Base-by-base conservation (phyloP, 257 asterid species). In the Plantago elongata region DNA sequence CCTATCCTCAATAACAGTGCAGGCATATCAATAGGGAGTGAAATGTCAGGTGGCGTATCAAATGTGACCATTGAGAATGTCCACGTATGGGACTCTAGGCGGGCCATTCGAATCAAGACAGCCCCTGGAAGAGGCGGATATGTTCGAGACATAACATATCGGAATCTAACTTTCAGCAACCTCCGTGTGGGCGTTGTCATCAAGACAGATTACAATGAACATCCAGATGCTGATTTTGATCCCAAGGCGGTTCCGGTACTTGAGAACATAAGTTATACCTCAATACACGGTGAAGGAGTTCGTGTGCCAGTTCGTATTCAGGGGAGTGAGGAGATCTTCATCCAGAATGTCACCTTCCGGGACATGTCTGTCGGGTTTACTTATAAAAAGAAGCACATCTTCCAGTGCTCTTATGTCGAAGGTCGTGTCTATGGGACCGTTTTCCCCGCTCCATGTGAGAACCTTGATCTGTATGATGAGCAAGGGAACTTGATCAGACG, bases 31-130 rank as follows among this genome's bases (percentile, higher is more conserved):
- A 87, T 93, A 75, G 99, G 99, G 77, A 93, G 97, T 48, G 99
- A 93, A 70, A 93, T 93, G 99, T 89, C 99, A 0, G 97, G 97
- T 1, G 97, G 99, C 2, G 92, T 89, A 67, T 87, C 99, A 11
- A 93, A 93, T 27, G 70, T 93, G 42, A 93, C 89, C 3, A 73
- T 93, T 42, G 97, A 89, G 71, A 89, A 89, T 61, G 62, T 89
- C 66, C 79, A 67, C 52, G 51, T 89, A 18, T 93, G 99, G 99
- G 77, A 66, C 62, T 93, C 99, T 9, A 83, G 97, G 70, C 91
- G 99, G n/a, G 99, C 84, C 0, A 81, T 93, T n/a, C 80, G 97
- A 60, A 93, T 89, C 91, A 87, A 93, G 85, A 87, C 97, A 27
- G 97, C 97, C 17, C 75, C 97, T 0, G 97, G 99, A 17, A 71